phyloP scores from a whole-genome alignment of 176 grass and related monocot species.

The Oryza australiensis region DNA sequence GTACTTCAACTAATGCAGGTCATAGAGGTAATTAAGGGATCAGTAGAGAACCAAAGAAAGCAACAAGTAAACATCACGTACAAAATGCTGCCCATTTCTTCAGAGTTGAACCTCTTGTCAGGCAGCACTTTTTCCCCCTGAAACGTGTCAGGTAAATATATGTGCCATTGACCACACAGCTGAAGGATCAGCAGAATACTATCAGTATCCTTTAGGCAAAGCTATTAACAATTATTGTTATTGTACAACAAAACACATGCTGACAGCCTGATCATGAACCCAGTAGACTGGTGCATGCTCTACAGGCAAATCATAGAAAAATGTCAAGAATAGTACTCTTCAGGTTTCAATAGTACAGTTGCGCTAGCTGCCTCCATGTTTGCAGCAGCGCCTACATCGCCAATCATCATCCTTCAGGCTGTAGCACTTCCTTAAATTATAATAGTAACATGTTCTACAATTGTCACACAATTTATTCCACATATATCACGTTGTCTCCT shows the following conservation, averaged over 20 bases:
- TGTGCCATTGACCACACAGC: neutral
- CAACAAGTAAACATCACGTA: neutral
- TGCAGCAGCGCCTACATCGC: constrained; percentile 28
- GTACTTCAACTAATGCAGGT: constrained; percentile 35
- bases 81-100: constrained; percentile 11
- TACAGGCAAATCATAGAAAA: constrained; percentile 28
- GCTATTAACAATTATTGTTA: constrained; percentile 50
- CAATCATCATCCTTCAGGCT: constrained; percentile 37
- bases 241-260: constrained; percentile 49
- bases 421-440: constrained; percentile 27
- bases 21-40: neutral
- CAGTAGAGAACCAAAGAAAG: neutral
- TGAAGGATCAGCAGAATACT: constrained; percentile 3
- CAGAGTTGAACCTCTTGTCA: constrained; percentile 1
- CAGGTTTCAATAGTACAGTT: constrained; percentile 21
- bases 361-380: constrained; percentile 8
- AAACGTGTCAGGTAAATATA: neutral
- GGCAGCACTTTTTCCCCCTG: neutral
- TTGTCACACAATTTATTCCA: neutral
- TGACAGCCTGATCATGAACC: neutral
- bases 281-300: constrained; percentile 26
- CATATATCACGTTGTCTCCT: constrained; percentile 59
- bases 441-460: constrained; percentile 15
- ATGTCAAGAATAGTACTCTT: constrained; percentile 6
- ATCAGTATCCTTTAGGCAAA: constrained; percentile 22